phyloP scores from a whole-genome alignment of 148 eudicot species.

The Amaranthus palmeri region DNA sequence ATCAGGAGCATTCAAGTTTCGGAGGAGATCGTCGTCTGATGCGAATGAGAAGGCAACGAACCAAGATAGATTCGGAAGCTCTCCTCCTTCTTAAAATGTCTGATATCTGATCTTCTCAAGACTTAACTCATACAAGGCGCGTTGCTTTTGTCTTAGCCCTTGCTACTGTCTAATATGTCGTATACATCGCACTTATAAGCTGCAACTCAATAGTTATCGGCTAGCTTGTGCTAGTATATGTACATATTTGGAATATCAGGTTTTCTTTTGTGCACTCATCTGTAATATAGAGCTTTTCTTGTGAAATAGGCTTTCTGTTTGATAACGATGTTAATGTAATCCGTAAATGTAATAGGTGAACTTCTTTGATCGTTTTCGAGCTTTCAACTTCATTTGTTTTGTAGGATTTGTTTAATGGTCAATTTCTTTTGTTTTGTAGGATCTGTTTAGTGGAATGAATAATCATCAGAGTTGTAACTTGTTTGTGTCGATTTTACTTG shows the following conservation, averaged over 20 bases:
- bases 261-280: background rate
- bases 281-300: constrained; percentile 8
- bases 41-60: constrained; percentile 33
- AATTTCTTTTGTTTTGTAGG: no score
- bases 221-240: constrained; percentile 22
- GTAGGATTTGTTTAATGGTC: no score
- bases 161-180: background rate
- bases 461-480: no score
- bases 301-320: constrained; percentile 13
- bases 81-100: constrained; percentile 42
- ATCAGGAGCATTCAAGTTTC: constrained; percentile 40
- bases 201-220: no score
- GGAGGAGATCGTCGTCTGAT: constrained; percentile 36
- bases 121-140: background rate
- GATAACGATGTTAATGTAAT: background rate
- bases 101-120: constrained; percentile 24
- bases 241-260: constrained; percentile 8
- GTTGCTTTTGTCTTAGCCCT: background rate
- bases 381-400: no score
- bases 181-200: constrained; percentile 14
- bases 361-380: background rate
- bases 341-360: no score
- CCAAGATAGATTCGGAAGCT: constrained; percentile 29
- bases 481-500: no score
- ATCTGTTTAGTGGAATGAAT: no score